phyloP scores from a whole-genome alignment of 345 rosid genomes.

The Populus simonii region DNA sequence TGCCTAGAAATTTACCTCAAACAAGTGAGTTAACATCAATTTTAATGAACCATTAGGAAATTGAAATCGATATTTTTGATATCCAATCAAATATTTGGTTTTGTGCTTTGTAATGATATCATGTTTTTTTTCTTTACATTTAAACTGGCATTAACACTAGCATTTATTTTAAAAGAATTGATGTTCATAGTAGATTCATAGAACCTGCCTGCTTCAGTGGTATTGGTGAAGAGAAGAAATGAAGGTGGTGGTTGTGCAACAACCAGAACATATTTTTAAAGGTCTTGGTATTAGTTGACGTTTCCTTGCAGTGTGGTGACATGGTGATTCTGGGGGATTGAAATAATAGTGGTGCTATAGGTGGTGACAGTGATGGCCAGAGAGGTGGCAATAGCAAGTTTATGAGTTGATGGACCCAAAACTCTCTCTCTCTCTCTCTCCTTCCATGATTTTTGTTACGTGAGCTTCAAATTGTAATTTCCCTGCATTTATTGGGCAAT shows the following conservation, averaged over 20 bases:
- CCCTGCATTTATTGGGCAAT: slow-evolving; percentile 3
- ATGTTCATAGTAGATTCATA: background rate
- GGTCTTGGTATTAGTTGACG: background rate
- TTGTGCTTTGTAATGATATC: background rate
- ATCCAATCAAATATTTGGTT: background rate
- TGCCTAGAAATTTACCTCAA: background rate
- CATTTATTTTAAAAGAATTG: background rate
- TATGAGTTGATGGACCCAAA: background rate
- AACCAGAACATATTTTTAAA: background rate
- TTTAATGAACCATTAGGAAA: background rate
- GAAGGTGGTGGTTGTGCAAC: background rate
- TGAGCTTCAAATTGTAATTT: background rate
- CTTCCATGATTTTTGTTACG: background rate
- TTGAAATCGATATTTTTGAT: background rate
- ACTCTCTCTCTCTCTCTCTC: background rate
- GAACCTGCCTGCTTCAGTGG: background rate
- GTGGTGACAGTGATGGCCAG: background rate
- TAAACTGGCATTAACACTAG: background rate
- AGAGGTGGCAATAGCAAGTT: background rate
- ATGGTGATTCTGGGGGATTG: background rate
- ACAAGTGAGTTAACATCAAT: background rate
- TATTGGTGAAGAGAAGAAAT: background rate
- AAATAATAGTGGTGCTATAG: background rate
- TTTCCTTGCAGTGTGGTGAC: background rate
- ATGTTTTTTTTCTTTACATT: background rate